Base-by-base conservation (phyloP, 1,284 basidiomycete genomes). In the Rhodofomes roseus region DNA sequence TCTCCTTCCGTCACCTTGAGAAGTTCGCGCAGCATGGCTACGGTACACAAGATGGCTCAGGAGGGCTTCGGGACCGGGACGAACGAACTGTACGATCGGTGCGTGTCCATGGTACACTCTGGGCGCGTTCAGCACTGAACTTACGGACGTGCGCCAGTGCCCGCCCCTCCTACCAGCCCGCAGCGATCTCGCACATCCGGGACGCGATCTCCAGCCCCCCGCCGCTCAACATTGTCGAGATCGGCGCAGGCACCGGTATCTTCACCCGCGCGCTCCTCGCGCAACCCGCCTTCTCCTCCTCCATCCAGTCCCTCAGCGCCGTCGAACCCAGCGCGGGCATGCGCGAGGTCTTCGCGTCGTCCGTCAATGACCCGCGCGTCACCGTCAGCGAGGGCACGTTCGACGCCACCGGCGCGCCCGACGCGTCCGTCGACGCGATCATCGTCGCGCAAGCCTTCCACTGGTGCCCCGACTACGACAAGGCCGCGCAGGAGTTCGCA, bases 371-470 rank as follows among this genome's bases (percentile, higher is more conserved):
- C 67, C 65, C 75, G 27, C 77, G 83, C 9, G 81, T 84, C 27
- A 77, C 78, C 25, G 71, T 82, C 54, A 61, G 66, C 5, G 79
- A 89, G 12, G 90, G 90, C 34, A 84, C 84, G 0, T 93, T 93
- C 66, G 82, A 87, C 37, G 68, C 72, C 1, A 87, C 83, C 1
- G 76, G 77, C 25, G 75, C 87, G 20, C 75, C 80, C 59, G 80
- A 84, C 61, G 81, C 79, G 0, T 90, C 87, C 85, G 90, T 90
- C 2, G 90, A 93, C 69, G 65, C 90, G 20, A 72, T 92, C 20
- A 73, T 92, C 37, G 80, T 91, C 50, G 90, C 90, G 2, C 90
- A 92, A 86, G 91, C 91, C 14, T 93, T 86, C 68, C 90, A 93
- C 73, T 93, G 91, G 90, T 90, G 87, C 66, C 87, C 87, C 2